Evolutionary conservation across 2,329 filamentous ascomycete species (phyloP).

Genomic region (Pseudonectria foliicola): DNA sequence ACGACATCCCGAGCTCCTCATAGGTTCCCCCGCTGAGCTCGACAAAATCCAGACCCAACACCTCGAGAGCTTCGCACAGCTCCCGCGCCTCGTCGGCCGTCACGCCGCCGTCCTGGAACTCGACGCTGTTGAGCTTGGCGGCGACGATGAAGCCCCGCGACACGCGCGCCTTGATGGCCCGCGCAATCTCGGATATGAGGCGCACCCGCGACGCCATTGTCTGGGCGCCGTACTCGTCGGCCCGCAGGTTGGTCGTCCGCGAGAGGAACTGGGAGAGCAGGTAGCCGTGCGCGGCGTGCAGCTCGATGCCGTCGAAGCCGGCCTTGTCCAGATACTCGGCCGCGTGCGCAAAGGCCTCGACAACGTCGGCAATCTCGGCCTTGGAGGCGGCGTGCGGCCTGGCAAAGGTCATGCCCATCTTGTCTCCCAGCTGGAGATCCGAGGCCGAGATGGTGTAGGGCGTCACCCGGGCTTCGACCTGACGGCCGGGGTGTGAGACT

Average conservation of each 20-base stretch:
- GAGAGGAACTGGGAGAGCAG: conserved; percentile 46
- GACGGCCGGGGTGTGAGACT: conserved; percentile 54
- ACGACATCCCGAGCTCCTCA: conserved; percentile 41
- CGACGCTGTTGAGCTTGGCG: conserved; percentile 51
- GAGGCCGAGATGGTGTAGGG: conserved; percentile 31
- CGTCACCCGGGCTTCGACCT: conserved; percentile 29
- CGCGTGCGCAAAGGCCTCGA: conserved; percentile 52
- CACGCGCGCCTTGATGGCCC: conserved; percentile 25
- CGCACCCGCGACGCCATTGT: conserved; percentile 37
- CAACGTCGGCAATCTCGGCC: conserved; percentile 47
- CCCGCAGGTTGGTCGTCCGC: conserved; percentile 41
- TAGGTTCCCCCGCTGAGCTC: conserved; percentile 55
- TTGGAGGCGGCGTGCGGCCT: conserved; percentile 43
- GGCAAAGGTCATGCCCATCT: conserved; percentile 23
- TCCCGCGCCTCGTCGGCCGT: conserved; percentile 42
- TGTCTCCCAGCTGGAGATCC: conserved; percentile 23
- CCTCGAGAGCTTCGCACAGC: conserved; percentile 39
- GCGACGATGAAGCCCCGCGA: conserved; percentile 34
- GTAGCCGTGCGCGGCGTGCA: conserved; percentile 46
- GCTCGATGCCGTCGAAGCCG: conserved; percentile 44
- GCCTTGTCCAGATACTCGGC: conserved; percentile 53
- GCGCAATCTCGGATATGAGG: conserved; percentile 36
- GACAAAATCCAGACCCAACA: conserved; percentile 47
- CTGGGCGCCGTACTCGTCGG: conserved; percentile 40
- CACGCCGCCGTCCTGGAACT: conserved; percentile 48